These are phyloP conservation scores for Nymphaea colorata DNA, from an alignment of 164 flowering plant genomes.

Conservation along the genomic window DNA sequence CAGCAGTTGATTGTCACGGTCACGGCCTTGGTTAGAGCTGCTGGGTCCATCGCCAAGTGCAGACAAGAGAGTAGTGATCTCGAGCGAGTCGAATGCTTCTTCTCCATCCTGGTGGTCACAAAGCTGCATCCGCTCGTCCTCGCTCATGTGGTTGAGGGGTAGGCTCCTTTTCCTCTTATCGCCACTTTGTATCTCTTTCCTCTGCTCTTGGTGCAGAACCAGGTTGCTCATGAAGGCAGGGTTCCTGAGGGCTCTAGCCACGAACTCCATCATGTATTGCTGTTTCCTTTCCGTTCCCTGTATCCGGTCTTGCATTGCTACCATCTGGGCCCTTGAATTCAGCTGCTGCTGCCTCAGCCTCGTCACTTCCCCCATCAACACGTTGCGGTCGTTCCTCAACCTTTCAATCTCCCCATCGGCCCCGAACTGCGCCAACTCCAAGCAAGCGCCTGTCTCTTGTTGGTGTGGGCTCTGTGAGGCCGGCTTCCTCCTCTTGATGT, in stretches of 20 bases:
- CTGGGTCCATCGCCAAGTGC: constrained; percentile 5
- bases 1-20: neutral
- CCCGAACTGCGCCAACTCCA: constrained; percentile 17
- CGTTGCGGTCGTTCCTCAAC: constrained; percentile 31
- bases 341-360: constrained; percentile 47
- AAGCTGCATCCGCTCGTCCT: neutral
- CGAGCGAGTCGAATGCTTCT: constrained; percentile 17
- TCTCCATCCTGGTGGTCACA: neutral
- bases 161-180: constrained; percentile 29
- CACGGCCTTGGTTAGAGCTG: constrained; percentile 3
- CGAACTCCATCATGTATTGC: constrained; percentile 30
- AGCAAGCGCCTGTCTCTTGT: constrained; percentile 5
- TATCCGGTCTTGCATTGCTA: constrained; percentile 29
- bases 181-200: constrained; percentile 16
- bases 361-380: constrained; percentile 34
- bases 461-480: constrained; percentile 18
- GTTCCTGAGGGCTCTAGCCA: constrained; percentile 27
- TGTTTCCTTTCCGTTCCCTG: constrained; percentile 35
- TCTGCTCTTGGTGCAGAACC: constrained; percentile 15
- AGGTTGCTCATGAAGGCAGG: constrained; percentile 32
- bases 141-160: constrained; percentile 9
- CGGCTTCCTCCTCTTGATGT: constrained; percentile 42
- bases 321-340: constrained; percentile 21
- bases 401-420: constrained; percentile 33
- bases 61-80: constrained; percentile 8